These are phyloP conservation scores for Gracilaria gracilis DNA, from an alignment of 23 red algal genomes.

Conservation along the genomic window DNA sequence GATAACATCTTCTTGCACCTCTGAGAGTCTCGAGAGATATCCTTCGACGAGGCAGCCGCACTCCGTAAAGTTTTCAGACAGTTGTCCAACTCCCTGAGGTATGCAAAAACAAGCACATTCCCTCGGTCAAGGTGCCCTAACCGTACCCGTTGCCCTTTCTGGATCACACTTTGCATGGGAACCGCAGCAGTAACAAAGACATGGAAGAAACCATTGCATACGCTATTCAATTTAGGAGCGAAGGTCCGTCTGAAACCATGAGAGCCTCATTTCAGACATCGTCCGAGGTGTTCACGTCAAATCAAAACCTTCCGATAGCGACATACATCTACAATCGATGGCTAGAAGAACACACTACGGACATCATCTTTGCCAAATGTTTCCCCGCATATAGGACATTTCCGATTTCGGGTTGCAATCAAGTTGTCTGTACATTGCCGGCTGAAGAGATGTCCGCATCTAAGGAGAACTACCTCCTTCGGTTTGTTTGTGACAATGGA, in stretches of 20 bases:
- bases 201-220: too few relatives aligned
- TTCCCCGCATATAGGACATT: conserved; percentile 95
- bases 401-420: conserved; percentile 92
- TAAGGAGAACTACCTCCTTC: conserved; percentile 87
- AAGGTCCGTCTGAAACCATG: not conserved
- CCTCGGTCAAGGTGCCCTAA: not conserved
- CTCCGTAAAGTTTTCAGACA: too few relatives aligned
- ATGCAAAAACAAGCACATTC: not conserved
- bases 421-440: conserved; percentile 91
- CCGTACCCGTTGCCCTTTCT: not conserved
- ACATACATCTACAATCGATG: not conserved
- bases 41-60: too few relatives aligned
- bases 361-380: conserved; percentile 90
- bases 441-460: conserved; percentile 98
- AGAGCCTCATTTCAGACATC: not conserved
- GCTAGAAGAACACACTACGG: conserved; percentile 88
- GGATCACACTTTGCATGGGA: not conserved
- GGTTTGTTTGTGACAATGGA: conserved; percentile 79
- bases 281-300: not conserved
- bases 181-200: not conserved
- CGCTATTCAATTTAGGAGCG: too few relatives aligned
- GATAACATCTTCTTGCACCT: too few relatives aligned
- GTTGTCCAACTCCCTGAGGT: too few relatives aligned
- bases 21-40: too few relatives aligned
- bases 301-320: not conserved